Evolutionary conservation across 2,329 filamentous ascomycete genomes (phyloP), one percentile per base, ranked within the genome.

Genomic region (Curvularia hawaiiensis): DNA sequence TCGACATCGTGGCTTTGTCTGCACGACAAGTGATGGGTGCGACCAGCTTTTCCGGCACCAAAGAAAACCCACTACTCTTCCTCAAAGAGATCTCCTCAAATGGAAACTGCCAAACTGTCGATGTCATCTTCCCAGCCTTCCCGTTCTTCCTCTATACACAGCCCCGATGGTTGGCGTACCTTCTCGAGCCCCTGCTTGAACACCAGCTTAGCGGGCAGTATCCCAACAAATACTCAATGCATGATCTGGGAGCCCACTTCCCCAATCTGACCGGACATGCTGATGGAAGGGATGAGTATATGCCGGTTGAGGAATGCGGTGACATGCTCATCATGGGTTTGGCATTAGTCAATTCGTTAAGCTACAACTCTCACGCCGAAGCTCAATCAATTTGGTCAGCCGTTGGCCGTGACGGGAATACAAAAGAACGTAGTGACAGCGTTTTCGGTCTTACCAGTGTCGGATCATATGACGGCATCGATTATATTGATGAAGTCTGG

Each of bases 131-230:
- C 79, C 91, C 91, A 0, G 84, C 90, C 0, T 93, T 92, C 76
- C 90, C 91, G 0, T 95, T 94, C 81, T 94, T 94, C 79, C 75
- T 94, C 20, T 95, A 94, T 71, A 92, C 90, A 18, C 92, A 93
- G 65, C 91, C 91, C 2, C 82, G 85, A 57, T 94, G 90, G 90
- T 79, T 93, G 55, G 89, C 87, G 1, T 93, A 93, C 69, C 80
- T 94, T 3, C 79, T 95, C 4, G 90, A 94, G 73, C 91, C 91
- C 6, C 79, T 94, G 24, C 83, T 95, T 51, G 91, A 95, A 76
- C 90, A 95, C 73, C 90, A 90, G 80, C 78, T 90, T 24, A 92
- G 89, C 69, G 90, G 90, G 1, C 89, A 93, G 72, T 96, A 95
- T 71, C 91, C 91, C 8, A 94, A 94, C 69, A 82, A 89, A 61